Evolutionary conservation across 1,139 yeast genomes (phyloP).

Genomic region (Nakaseomyces delphensis): DNA sequence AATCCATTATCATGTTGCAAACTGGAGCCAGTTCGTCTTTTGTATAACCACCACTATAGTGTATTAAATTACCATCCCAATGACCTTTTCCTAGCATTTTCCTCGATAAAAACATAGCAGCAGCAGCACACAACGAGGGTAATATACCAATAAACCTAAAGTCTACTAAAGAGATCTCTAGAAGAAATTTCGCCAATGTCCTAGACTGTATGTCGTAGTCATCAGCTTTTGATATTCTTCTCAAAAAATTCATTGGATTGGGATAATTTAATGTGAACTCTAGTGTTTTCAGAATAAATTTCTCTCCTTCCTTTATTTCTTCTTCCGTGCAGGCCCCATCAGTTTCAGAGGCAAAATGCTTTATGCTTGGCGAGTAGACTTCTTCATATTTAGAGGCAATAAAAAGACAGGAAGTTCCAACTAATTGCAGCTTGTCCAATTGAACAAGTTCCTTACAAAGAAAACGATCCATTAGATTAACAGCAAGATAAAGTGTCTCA

Average conservation of each 20-base stretch:
- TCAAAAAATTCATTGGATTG: constrained; percentile 86
- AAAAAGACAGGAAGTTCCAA: constrained; percentile 84
- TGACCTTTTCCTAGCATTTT: constrained; percentile 64
- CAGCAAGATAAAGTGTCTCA: constrained; percentile 81
- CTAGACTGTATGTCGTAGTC: constrained; percentile 89
- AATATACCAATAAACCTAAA: constrained; percentile 67
- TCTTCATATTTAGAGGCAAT: constrained; percentile 95
- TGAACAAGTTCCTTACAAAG: constrained; percentile 74
- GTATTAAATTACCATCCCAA: constrained; percentile 77
- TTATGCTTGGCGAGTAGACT: constrained; percentile 82
- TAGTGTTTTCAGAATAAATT: constrained; percentile 65
- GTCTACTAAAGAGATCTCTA: constrained; percentile 77
- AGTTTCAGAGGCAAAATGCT: constrained; percentile 80
- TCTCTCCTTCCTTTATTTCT: constrained; percentile 82
- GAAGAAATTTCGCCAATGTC: constrained; percentile 80
- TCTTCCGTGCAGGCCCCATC: constrained; percentile 72
- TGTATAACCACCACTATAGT: constrained; percentile 87
- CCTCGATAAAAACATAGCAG: constrained; percentile 84
- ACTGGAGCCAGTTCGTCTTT: constrained; percentile 64
- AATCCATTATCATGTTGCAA: constrained; percentile 66
- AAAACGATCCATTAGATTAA: constrained; percentile 85
- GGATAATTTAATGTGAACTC: constrained; percentile 81
- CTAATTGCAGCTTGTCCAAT: constrained; percentile 74
- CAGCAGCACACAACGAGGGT: constrained; percentile 83
- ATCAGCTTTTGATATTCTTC: constrained; percentile 91